Conservation (phyloP, 2,329 filamentous ascomycete genomes). For the Apiospora koreana region DNA sequence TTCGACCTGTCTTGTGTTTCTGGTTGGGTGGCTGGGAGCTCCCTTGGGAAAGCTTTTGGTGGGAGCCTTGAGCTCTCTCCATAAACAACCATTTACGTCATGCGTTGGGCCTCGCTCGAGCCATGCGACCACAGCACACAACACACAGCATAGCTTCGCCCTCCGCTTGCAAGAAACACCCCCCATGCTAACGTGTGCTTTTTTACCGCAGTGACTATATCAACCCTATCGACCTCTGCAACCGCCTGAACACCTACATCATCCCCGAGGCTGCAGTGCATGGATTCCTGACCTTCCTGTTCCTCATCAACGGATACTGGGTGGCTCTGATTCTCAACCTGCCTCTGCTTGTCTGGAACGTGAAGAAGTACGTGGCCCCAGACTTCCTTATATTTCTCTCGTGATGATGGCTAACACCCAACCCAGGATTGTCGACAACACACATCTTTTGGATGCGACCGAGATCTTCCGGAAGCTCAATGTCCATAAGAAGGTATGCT, state of each 20-base stretch:
- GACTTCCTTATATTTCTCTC: not conserved
- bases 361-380: conserved; percentile 80
- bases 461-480: conserved; percentile 99
- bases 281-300: conserved; percentile 91
- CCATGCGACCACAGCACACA: conserved; percentile 2
- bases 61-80: not conserved
- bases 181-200: not conserved
- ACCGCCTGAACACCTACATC: conserved; percentile 99
- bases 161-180: not conserved
- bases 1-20: conserved; percentile 16
- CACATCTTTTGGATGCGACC: conserved; percentile 93
- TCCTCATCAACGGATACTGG: conserved; percentile 99
- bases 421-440: conserved; percentile 89
- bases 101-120: conserved; percentile 26
- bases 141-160: conserved; percentile 1
- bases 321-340: conserved; percentile 88
- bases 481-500: conserved; percentile 89
- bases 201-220: conserved; percentile 81
- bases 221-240: conserved; percentile 99
- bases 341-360: conserved; percentile 89
- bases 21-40: not conserved
- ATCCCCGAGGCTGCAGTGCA: conserved; percentile 98
- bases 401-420: conserved; percentile 18
- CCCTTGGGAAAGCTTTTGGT: not conserved
- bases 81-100: conserved; percentile 4